Conservation (phyloP, 1,284 basidiomycete species). For the Peniophora sp. region DNA sequence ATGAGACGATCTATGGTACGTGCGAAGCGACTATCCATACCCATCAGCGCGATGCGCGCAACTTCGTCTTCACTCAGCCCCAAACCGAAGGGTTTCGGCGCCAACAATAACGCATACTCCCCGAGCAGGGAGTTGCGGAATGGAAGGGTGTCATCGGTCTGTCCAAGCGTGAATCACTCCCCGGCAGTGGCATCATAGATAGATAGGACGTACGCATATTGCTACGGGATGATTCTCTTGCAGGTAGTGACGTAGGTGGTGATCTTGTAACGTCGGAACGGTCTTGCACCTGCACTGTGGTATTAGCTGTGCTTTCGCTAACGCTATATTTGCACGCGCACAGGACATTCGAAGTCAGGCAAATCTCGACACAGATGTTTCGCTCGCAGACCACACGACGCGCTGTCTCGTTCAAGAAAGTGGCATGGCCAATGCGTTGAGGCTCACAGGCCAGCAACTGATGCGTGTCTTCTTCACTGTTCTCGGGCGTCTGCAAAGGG, state of each 20-base stretch:
- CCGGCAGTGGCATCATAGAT: neutral
- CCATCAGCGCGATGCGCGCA: slow-evolving; percentile 47
- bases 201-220: slow-evolving; percentile 54
- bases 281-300: slow-evolving; percentile 52
- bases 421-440: slow-evolving; percentile 73
- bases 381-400: slow-evolving; percentile 47
- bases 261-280: slow-evolving; percentile 51
- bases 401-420: slow-evolving; percentile 62
- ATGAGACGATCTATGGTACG: neutral
- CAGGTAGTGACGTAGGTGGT: slow-evolving; percentile 68
- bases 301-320: neutral
- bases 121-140: slow-evolving; percentile 65
- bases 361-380: slow-evolving; percentile 71
- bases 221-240: slow-evolving; percentile 57
- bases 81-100: slow-evolving; percentile 56
- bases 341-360: slow-evolving; percentile 75
- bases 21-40: slow-evolving; percentile 35
- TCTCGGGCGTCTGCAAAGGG: slow-evolving; percentile 36
- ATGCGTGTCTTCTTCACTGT: slow-evolving; percentile 52
- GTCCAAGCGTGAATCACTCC: neutral
- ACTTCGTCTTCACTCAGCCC: slow-evolving; percentile 58
- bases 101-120: slow-evolving; percentile 74
- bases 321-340: slow-evolving; percentile 24
- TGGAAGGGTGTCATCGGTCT: slow-evolving; percentile 79
- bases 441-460: slow-evolving; percentile 57